These are phyloP conservation scores for Pyronema domesticum DNA, from an alignment of 495 filamentous ascomycete species.

Conservation along the genomic window DNA sequence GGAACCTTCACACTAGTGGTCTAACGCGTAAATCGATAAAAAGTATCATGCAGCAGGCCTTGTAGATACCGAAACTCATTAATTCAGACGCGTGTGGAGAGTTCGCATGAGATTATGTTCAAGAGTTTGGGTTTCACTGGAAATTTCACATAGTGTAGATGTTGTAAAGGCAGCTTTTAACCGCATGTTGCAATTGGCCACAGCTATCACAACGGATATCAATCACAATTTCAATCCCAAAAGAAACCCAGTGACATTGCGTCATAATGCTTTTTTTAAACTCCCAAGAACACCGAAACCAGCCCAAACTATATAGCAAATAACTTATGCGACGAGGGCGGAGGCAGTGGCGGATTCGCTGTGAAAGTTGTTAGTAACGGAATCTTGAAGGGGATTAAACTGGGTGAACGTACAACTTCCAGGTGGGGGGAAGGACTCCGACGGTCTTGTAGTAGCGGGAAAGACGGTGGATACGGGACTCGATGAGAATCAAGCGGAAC, in stretches of 20 bases:
- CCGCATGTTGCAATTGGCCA: too few relatives aligned
- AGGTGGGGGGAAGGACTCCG: slow-evolving; percentile 92
- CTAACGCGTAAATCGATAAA: too few relatives aligned
- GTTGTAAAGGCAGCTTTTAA: too few relatives aligned
- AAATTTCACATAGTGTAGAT: too few relatives aligned
- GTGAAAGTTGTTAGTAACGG: background rate
- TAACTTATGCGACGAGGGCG: slow-evolving; percentile 27
- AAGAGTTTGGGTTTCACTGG: too few relatives aligned
- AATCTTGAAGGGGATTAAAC: background rate
- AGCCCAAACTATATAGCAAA: background rate
- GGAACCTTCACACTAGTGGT: too few relatives aligned
- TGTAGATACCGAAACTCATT: too few relatives aligned
- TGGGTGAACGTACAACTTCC: slow-evolving; percentile 50
- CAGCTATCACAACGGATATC: too few relatives aligned
- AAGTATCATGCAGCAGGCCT: too few relatives aligned
- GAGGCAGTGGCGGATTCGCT: slow-evolving; percentile 35
- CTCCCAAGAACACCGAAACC: background rate
- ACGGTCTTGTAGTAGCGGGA: slow-evolving; percentile 84
- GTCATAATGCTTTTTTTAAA: too few relatives aligned
- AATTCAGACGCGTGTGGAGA: too few relatives aligned
- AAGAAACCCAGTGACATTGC: background rate
- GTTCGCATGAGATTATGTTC: too few relatives aligned
- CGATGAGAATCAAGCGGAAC: slow-evolving; percentile 99
- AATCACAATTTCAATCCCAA: background rate
- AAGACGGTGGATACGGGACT: slow-evolving; percentile 76